A percentile compares a stretch with the other conserved stretches of the same genome.
phyloP scores from a whole-genome alignment of 345 rosid species.

The Hypericum perforatum region DNA sequence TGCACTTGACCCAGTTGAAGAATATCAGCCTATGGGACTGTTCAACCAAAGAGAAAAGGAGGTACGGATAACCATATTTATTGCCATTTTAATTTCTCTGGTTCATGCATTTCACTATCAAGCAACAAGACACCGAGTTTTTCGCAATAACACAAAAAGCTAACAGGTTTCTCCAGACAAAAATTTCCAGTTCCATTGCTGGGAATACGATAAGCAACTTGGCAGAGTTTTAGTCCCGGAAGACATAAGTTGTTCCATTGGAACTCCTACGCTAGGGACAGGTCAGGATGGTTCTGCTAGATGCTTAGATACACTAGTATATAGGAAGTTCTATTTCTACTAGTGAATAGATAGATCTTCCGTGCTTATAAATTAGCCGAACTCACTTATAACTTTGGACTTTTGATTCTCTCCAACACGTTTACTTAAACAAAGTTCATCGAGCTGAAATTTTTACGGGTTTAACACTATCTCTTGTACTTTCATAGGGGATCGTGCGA shows the following conservation, averaged over 20 bases:
- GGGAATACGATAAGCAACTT: constrained; percentile 14
- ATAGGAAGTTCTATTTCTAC: too few species aligned
- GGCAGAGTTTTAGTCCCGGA: constrained; percentile 24
- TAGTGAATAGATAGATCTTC: too few species aligned
- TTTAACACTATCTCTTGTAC: too few species aligned
- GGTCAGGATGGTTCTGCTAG: constrained; percentile 8
- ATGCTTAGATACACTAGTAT: background rate
- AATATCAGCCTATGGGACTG: constrained; percentile 9
- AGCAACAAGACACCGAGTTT: background rate
- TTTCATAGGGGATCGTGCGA: too few species aligned
- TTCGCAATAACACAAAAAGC: constrained; percentile 12
- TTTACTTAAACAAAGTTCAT: too few species aligned
- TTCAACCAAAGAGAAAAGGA: constrained; percentile 13
- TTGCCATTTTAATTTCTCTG: background rate
- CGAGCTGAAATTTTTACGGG: too few species aligned
- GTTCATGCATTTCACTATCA: background rate
- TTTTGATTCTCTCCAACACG: too few species aligned
- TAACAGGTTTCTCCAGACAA: constrained; percentile 30
- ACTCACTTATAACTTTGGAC: too few species aligned
- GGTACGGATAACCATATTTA: constrained; percentile 16
- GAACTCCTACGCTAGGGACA: constrained; percentile 9
- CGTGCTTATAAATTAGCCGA: too few species aligned
- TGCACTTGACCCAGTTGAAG: constrained; percentile 14
- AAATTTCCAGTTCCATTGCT: constrained; percentile 10
- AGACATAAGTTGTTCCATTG: constrained; percentile 10